phyloP scores from a whole-genome alignment of 2,329 filamentous ascomycete species.

The Dendryphion nanum region DNA sequence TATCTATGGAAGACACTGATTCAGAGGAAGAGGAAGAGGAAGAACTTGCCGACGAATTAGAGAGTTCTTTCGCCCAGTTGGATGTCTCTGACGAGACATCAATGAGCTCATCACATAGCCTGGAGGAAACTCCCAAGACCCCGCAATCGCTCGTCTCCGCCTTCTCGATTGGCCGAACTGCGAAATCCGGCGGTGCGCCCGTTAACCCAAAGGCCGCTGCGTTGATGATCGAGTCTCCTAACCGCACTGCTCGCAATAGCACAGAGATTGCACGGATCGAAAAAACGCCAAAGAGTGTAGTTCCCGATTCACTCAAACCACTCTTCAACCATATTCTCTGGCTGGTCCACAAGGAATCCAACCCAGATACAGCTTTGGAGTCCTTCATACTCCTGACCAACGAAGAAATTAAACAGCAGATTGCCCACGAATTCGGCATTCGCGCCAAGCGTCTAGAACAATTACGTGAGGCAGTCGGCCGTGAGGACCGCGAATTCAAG shows the following conservation, averaged over 20 bases:
- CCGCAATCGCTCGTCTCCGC: slow-evolving; percentile 41
- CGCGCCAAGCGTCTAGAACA: slow-evolving; percentile 51
- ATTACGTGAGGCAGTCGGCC: slow-evolving; percentile 48
- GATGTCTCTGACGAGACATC: slow-evolving; percentile 40
- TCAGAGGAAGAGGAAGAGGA: slow-evolving; percentile 32
- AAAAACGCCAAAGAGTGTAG: slow-evolving; percentile 25
- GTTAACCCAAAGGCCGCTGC: slow-evolving; percentile 18
- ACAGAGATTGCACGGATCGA: slow-evolving; percentile 17
- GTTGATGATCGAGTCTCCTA: slow-evolving; percentile 16
- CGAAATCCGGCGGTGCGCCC: slow-evolving; percentile 15
- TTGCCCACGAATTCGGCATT: slow-evolving; percentile 51
- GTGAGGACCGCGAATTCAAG: slow-evolving; percentile 50
- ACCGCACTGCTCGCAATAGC: slow-evolving; percentile 31
- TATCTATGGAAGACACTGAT: slow-evolving; percentile 48
- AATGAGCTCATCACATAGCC: slow-evolving; percentile 45
- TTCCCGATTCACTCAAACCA: slow-evolving; percentile 44
- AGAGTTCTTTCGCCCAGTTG: slow-evolving; percentile 36
- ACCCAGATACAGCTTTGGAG: slow-evolving; percentile 48
- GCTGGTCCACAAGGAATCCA: slow-evolving; percentile 50
- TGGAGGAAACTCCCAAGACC: slow-evolving; percentile 38
- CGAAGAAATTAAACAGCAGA: slow-evolving; percentile 45
- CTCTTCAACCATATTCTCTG: slow-evolving; percentile 54
- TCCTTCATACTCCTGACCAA: slow-evolving; percentile 54
- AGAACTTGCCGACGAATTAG: slow-evolving; percentile 37
- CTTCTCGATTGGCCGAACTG: slow-evolving; percentile 32